Base-by-base conservation (phyloP, 495 filamentous ascomycete species). In the Xylaria cubensis region DNA sequence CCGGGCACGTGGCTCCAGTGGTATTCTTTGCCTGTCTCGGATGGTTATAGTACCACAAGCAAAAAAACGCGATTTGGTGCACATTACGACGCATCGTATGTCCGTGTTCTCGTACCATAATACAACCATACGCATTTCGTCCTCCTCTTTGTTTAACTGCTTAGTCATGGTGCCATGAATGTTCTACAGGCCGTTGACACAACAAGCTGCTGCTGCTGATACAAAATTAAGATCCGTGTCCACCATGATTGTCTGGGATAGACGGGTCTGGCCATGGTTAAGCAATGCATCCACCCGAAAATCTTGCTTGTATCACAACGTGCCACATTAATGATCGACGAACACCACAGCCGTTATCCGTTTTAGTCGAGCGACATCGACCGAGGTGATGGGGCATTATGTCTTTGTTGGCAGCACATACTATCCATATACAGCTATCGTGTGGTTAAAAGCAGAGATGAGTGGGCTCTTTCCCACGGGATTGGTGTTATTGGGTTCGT, bases 1-100 rank as follows among this genome's bases (percentile, higher is more conserved):
- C 42, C 58, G 74, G 68, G 76, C 76, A 79, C 77, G 77, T 79
- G 77, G 76, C 76, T 72, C 77, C 74, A 79, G 66, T 76, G 53
- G 67, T 56, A 67, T 63, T 58, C 72, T 39, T 69, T 70, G 42
- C 56, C 61, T 70, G 61, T 75, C 41, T 53, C 44, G 29, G 58
- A 44, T 42, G 68, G 48, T 36, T 50, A 15, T n/a, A 29, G 56
- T 26, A 26, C 29, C 26, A 55, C 46, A 53, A 48, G 36, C 69
- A 44, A 36, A 44, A 36, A 32, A 26, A 26, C 63, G 42, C 39
- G 58, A 48, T 26, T 44, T 39, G 41, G 12, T 46, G 24, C 41
- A 19, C 15, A 44, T 24, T 36, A 41, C 62, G 62, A 42, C 50
- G 19, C 70, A 59, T 66, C 39, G 34, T 46, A 64, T n/a, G 34